Evolutionary conservation across 2,329 filamentous ascomycete genomes (phyloP), one percentile per base, ranked within the genome.

Genomic region (Aquanectria penicillioides): DNA sequence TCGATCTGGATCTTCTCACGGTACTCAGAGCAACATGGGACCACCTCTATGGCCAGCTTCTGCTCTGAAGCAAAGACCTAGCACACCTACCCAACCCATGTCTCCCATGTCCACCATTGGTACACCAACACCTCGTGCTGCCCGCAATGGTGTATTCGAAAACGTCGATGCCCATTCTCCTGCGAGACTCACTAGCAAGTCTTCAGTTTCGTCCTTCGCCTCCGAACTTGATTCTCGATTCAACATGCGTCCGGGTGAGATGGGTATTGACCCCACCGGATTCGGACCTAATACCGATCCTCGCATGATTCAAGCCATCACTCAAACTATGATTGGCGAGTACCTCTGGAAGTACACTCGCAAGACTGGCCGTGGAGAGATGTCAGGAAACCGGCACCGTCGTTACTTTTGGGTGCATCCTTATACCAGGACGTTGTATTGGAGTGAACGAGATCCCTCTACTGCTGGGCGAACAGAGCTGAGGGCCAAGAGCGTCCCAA

Each of bases 331-430:
- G 95, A 98, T 99, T 72, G 95, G 95, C 54, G 95, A 99, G 75
- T 98, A 94, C 75, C 83, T 99, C 34, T 99, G 95, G 95, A 99
- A 99, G 76, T 99, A 99, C 77, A 99, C 95, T 0, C 90, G 95
- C 70, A 97, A 95, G 80, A 85, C 94, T 59, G 94, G 93, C n/a
- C 89, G 94, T 20, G 91, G 89, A 52, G 91, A 93, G 63, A 88
- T 97, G 77, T 98, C 94, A 0, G 90, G 89, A 68, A 97, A 94
- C 54, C 87, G 95, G 49, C 95, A 99, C 76, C 88, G 92, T 61
- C 89, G 95, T 26, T 99, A 97, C 82, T 99, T 99, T 84, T 99
- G 95, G 95, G 92, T 99, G 18, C 95, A 99, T 73, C 95, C 95
- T 0, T 99, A 98, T 77, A 99, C 94, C 3, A 87, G 94, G 46